Evolutionary conservation across 164 flowering plant species (phyloP).

Genomic region (Kalanchoe fedtschenkoi): DNA sequence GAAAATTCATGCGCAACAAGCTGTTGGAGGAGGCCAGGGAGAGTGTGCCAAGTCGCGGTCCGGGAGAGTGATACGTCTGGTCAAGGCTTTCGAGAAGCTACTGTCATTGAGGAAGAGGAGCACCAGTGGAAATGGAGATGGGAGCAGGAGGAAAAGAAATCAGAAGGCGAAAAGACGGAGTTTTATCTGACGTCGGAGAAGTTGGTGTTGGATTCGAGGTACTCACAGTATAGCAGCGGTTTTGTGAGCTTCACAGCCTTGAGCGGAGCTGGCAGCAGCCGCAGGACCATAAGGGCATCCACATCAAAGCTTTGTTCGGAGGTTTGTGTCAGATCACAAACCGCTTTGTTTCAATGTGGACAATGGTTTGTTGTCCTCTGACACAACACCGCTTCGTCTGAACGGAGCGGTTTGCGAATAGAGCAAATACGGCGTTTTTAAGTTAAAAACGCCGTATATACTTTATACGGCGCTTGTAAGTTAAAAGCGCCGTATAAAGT

Average conservation of each 20-base stretch:
- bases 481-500: too few relatives aligned
- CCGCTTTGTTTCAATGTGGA: too few relatives aligned
- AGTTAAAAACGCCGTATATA: too few relatives aligned
- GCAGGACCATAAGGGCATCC: too few relatives aligned
- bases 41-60: constrained; percentile 58
- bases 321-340: too few relatives aligned
- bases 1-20: constrained; percentile 46
- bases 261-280: too few relatives aligned
- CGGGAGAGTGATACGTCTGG: constrained; percentile 73
- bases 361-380: too few relatives aligned
- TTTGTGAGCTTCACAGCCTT: constrained; percentile 76
- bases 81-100: constrained; percentile 70
- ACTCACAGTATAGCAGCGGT: constrained; percentile 52
- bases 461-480: too few relatives aligned
- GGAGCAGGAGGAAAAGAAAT: neutral
- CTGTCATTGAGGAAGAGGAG: constrained; percentile 18
- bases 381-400: too few relatives aligned
- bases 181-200: constrained; percentile 38
- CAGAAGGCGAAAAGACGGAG: constrained; percentile 5
- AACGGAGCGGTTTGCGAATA: too few relatives aligned
- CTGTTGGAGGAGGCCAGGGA: constrained; percentile 52
- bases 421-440: too few relatives aligned
- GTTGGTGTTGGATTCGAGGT: constrained; percentile 44
- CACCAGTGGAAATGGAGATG: constrained; percentile 15
- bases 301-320: too few relatives aligned